Percentiles rank a stretch among this genome's conserved stretches.
Conservation (phyloP, 2,329 filamentous ascomycete genomes). For the Aureobasidium sp. region DNA sequence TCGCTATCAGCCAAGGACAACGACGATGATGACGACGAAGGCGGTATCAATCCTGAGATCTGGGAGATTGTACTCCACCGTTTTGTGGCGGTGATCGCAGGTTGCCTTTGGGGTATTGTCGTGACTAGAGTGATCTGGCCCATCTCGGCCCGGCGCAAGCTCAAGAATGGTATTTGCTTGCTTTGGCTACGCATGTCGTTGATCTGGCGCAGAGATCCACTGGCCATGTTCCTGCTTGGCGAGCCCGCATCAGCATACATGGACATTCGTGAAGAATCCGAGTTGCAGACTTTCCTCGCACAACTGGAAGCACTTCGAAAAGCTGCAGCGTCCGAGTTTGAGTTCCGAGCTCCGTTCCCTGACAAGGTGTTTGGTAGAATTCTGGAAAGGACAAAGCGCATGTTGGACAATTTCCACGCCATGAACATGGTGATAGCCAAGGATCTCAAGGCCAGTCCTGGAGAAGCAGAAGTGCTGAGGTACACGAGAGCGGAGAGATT, state of each 20-base stretch:
- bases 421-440: conserved; percentile 91
- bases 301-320: conserved; percentile 65
- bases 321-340: conserved; percentile 73
- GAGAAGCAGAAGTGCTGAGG: conserved; percentile 70
- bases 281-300: conserved; percentile 69
- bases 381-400: conserved; percentile 68
- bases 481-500: conserved; percentile 72
- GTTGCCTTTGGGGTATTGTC: conserved; percentile 86
- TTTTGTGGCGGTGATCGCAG: conserved; percentile 74
- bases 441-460: conserved; percentile 63
- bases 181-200: conserved; percentile 91
- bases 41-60: conserved; percentile 74
- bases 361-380: conserved; percentile 63
- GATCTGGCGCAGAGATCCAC: conserved; percentile 89
- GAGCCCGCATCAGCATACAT: conserved; percentile 52
- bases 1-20: conserved; percentile 71
- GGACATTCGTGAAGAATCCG: conserved; percentile 76
- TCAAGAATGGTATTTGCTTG: conserved; percentile 82
- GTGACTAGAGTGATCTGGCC: conserved; percentile 89
- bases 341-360: conserved; percentile 80
- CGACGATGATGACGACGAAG: conserved; percentile 77
- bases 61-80: conserved; percentile 81
- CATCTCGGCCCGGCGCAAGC: conserved; percentile 77
- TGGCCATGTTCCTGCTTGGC: conserved; percentile 55
- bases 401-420: conserved; percentile 89